These are phyloP conservation scores for Sapria himalayana DNA, from an alignment of 345 rosid species.

Conservation along the genomic window DNA sequence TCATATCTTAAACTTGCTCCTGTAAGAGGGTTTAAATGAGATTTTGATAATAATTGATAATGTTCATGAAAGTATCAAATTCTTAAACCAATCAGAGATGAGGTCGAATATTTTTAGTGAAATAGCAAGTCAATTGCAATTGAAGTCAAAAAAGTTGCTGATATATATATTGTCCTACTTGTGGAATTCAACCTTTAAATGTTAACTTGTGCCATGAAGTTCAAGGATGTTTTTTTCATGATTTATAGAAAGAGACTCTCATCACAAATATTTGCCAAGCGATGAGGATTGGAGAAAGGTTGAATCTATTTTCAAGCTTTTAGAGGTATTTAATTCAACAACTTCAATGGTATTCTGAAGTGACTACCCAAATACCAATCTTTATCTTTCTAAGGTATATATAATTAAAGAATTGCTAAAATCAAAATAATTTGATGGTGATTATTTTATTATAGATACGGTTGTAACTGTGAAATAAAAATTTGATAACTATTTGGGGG, in stretches of 20 bases:
- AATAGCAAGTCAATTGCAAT: conserved; percentile 1
- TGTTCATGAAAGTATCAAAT: background rate
- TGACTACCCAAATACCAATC: too few species aligned
- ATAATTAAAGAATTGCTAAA: too few species aligned
- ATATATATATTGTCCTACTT: too few species aligned
- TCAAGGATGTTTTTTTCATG: conserved; percentile 1
- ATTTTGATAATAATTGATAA: background rate
- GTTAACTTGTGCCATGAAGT: background rate
- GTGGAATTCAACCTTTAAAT: background rate
- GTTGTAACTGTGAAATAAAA: too few species aligned
- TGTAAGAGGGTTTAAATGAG: conserved; percentile 2
- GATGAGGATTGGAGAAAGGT: conserved; percentile 6
- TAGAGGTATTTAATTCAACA: too few species aligned
- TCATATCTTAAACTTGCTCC: conserved; percentile 4
- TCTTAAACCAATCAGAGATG: background rate
- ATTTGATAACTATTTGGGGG: too few species aligned
- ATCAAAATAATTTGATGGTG: too few species aligned
- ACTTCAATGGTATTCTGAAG: too few species aligned
- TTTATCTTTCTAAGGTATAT: too few species aligned
- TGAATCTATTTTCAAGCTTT: background rate
- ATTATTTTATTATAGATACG: too few species aligned
- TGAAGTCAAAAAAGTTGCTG: background rate
- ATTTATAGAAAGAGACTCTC: background rate
- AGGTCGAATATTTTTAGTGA: background rate
- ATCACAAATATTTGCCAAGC: conserved; percentile 1